A percentile compares a stretch with the other conserved stretches of the same genome.
phyloP scores from a whole-genome alignment of 495 filamentous ascomycete species.

The Chaetomidium leptoderma region DNA sequence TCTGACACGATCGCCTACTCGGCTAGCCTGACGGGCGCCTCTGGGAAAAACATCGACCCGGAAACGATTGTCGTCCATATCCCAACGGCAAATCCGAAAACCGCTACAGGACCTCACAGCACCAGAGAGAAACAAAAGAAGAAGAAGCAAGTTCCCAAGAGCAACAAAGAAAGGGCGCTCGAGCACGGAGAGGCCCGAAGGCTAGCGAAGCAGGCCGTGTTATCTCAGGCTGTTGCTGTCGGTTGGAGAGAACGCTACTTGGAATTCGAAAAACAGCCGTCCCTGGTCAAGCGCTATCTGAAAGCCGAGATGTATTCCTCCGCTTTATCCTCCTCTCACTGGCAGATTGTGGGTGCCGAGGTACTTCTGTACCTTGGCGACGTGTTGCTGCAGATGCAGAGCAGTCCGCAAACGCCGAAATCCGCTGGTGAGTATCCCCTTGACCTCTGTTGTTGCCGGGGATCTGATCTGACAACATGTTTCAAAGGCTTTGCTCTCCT shows the following conservation, averaged over 20 bases:
- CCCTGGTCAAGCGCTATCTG: constrained; percentile 37
- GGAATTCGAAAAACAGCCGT: constrained; percentile 32
- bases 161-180: constrained; percentile 17
- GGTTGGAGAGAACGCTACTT: constrained; percentile 23
- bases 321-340: constrained; percentile 28
- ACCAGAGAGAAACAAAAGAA: constrained; percentile 26
- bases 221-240: constrained; percentile 13
- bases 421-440: background rate
- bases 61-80: constrained; percentile 51
- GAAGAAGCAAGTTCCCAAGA: constrained; percentile 15
- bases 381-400: constrained; percentile 33
- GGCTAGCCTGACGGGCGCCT: constrained; percentile 61
- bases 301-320: constrained; percentile 44
- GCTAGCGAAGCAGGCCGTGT: constrained; percentile 23
- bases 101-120: constrained; percentile 4
- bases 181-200: constrained; percentile 25
- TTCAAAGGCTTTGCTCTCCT: constrained; percentile 6
- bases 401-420: constrained; percentile 6
- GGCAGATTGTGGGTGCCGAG: constrained; percentile 38
- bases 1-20: constrained; percentile 63
- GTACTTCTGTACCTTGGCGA: constrained; percentile 45
- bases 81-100: constrained; percentile 22
- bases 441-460: background rate
- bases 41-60: constrained; percentile 59
- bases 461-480: background rate